A percentile compares a stretch with the other conserved stretches of the same genome.
These are phyloP conservation scores for Neofusicoccum sp. DNA, from an alignment of 2,329 filamentous ascomycete genomes.

Conservation along the genomic window DNA sequence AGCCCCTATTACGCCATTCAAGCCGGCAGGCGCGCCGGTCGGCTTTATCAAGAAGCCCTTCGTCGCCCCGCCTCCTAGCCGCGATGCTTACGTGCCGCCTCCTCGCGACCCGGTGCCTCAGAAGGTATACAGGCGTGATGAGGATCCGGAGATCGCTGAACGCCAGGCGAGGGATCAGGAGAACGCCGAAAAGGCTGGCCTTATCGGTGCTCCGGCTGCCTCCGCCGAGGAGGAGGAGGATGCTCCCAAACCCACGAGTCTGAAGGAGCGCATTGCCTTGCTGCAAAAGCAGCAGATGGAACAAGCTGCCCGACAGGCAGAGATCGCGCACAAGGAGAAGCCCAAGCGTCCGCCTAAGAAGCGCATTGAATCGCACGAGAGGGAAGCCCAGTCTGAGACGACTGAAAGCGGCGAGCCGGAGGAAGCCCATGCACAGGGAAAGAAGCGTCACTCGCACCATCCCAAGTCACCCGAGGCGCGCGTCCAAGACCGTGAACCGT, in stretches of 20 bases:
- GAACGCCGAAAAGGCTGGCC: conserved; percentile 66
- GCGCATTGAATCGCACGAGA: conserved; percentile 49
- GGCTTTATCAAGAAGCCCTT: conserved; percentile 95
- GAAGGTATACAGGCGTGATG: conserved; percentile 81
- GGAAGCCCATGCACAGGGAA: conserved; percentile 36
- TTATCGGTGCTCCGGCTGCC: conserved; percentile 45
- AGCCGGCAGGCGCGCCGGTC: conserved; percentile 65
- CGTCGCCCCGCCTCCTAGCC: conserved; percentile 89
- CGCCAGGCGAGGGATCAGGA: conserved; percentile 65
- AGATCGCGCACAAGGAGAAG: conserved; percentile 78
- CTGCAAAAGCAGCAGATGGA: conserved; percentile 93
- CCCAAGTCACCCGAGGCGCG: conserved; percentile 39
- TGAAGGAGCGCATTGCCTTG: conserved; percentile 93
- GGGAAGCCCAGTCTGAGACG: conserved; percentile 25
- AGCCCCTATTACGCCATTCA: conserved; percentile 85
- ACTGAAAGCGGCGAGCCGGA: conserved; percentile 36
- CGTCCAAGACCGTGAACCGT: conserved; percentile 50
- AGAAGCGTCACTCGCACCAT: conserved; percentile 36
- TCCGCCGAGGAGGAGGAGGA: conserved; percentile 65
- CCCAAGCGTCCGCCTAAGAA: conserved; percentile 73
- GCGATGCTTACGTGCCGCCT: conserved; percentile 84
- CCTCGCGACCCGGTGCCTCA: conserved; percentile 66
- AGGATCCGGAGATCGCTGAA: conserved; percentile 68
- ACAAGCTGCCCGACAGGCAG: conserved; percentile 77
- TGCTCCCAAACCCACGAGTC: conserved; percentile 83